phyloP scores from a whole-genome alignment of 768 basidiomycete genomes.

The Dioszegia crocea region DNA sequence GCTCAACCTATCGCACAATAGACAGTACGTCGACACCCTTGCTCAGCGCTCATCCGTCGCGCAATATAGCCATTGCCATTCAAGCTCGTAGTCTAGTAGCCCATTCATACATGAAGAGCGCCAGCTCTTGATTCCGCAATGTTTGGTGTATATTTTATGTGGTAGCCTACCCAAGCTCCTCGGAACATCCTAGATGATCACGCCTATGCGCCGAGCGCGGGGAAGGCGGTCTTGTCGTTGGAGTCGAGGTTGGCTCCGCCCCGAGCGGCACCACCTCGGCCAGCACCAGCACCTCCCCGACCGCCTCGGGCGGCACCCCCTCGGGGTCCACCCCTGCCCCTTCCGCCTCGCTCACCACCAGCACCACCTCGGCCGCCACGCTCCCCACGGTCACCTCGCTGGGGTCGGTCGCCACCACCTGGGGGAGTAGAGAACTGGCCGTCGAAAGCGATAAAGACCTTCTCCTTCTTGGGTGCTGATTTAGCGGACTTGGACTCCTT shows the following conservation, averaged over 20 bases:
- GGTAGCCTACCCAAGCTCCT: too few relatives aligned
- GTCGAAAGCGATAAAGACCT: constrained; percentile 87
- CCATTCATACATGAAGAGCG: too few relatives aligned
- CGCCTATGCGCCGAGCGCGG: constrained; percentile 58
- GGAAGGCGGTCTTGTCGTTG: constrained; percentile 81
- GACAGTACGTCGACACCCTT: too few relatives aligned
- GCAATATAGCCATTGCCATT: too few relatives aligned
- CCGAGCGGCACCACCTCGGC: constrained; percentile 51
- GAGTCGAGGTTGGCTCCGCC: constrained; percentile 58
- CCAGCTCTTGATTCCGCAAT: not conserved
- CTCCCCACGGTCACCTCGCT: constrained; percentile 52
- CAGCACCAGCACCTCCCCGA: constrained; percentile 52
- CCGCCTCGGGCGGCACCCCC: constrained; percentile 54
- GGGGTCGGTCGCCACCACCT: constrained; percentile 40
- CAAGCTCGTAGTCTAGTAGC: too few relatives aligned
- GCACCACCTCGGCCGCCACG: constrained; percentile 53
- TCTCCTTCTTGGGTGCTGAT: constrained; percentile 55
- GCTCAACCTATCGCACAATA: too few relatives aligned
- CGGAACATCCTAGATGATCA: not conserved
- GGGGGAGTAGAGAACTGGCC: constrained; percentile 75
- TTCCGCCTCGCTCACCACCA: constrained; percentile 48
- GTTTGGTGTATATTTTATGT: not conserved
- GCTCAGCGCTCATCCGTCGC: too few relatives aligned
- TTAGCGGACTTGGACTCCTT: constrained; percentile 32
- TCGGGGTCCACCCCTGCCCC: constrained; percentile 50